A percentile compares a stretch with the other conserved stretches of the same genome.
These are phyloP conservation scores for Erigeron canadensis DNA, from an alignment of 129 eudicot genomes.

Conservation along the genomic window DNA sequence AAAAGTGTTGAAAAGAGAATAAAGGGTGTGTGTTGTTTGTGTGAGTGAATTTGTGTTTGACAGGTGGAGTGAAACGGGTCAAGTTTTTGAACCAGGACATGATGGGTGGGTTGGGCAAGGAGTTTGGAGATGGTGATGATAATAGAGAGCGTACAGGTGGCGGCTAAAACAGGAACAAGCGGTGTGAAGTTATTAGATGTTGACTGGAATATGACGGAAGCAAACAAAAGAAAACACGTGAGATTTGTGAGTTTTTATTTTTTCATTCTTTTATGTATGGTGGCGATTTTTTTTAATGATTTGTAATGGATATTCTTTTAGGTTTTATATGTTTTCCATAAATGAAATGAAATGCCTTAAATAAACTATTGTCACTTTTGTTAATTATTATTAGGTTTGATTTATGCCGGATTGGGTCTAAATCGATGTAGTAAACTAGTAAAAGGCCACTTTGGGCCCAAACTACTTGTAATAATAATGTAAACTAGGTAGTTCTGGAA, in stretches of 20 bases:
- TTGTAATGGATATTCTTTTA: too few species aligned
- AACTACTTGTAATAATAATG: too few species aligned
- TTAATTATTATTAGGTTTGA: too few species aligned
- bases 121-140: conserved; percentile 23
- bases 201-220: not conserved
- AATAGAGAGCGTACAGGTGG: conserved; percentile 14
- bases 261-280: too few species aligned
- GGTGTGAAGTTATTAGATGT: not conserved
- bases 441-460: too few species aligned
- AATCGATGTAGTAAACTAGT: too few species aligned
- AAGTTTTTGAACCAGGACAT: conserved; percentile 62
- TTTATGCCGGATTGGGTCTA: too few species aligned
- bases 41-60: conserved; percentile 22
- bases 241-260: not conserved
- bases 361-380: too few species aligned
- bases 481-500: too few species aligned
- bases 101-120: conserved; percentile 1
- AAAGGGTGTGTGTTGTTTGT: conserved; percentile 29
- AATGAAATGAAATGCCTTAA: too few species aligned
- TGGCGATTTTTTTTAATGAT: too few species aligned
- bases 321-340: too few species aligned
- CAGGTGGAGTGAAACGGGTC: conserved; percentile 32
- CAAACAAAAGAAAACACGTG: not conserved
- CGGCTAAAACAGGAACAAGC: not conserved
- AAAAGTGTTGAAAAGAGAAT: conserved; percentile 24